Base-by-base conservation (phyloP, 2,329 filamentous ascomycete species). In the Botrytis fragariae region DNA sequence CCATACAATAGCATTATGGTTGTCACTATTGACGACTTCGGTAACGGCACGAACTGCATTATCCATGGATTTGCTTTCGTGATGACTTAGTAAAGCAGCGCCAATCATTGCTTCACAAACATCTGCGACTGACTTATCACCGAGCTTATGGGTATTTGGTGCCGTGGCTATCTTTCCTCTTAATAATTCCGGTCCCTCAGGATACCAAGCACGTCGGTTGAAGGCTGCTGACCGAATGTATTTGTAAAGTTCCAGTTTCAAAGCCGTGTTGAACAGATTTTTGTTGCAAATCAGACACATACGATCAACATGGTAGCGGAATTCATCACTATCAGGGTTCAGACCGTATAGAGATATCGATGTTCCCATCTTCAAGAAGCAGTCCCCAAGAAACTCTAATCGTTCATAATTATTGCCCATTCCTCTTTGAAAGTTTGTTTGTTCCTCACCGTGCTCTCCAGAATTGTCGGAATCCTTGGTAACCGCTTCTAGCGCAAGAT, bases 381-480 rank as follows among this genome's bases (percentile, higher is more conserved):
- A 93, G 81, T 99, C 96, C 0, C 96, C 96, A 3, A 98, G 86
- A 74, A 98, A 97, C 79, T 99, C 96, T 0, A 98, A 86, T 20
- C 96, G 89, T 81, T 99, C 96, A 79, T 99, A 99, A 78, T 98
- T 98, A 57, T 91, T 91, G 1, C 94, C 94, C 94, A 97, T 97
- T 4, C 94, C 95, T 65, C 88, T 85, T 77, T 94, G 92, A 64
- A 95, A 90, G 77, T 94, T 93, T 70, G 93, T 83, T 57, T 92
- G 88, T 73, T 91, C 86, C 48, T 87, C 84, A 0, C 85, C 86
- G 74, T 93, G 88, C 54, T 97, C 93, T 12, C 92, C 92, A 0
- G 90, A 91, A 76, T 95, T 95, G 77, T 97, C 93, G 0, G 92
- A 95, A 78, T 98, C 93, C 79, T 99, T 98, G 0, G 96, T 99